These are phyloP conservation scores for Lunularia cruciata DNA, from an alignment of 225 moss, liverwort and hornwort species.

Conservation along the genomic window DNA sequence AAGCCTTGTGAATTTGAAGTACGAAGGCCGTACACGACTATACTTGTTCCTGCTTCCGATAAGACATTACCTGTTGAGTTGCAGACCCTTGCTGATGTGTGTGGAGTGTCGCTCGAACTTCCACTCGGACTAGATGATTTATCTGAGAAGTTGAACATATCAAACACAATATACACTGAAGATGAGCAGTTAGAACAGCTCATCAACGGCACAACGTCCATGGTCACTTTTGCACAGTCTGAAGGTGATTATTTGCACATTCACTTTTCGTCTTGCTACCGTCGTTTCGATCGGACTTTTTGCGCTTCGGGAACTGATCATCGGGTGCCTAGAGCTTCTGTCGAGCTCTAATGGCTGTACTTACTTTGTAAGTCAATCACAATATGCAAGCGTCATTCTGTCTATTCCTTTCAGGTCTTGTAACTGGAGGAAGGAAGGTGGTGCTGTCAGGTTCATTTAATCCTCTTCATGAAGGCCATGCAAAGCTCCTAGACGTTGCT, in stretches of 20 bases:
- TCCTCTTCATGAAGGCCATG: conserved; percentile 91
- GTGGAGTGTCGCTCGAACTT: conserved; percentile 52
- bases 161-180: conserved; percentile 46
- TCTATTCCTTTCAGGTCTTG: conserved; percentile 3
- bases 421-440: conserved; percentile 57
- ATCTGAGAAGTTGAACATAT: conserved; percentile 46
- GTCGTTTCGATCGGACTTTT: no score
- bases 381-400: no score
- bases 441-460: conserved; percentile 94
- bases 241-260: conserved; percentile 39
- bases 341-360: no score
- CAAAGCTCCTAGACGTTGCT: conserved; percentile 77
- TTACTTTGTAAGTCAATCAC: no score
- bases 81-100: conserved; percentile 74
- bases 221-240: conserved; percentile 44
- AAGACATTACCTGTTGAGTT: conserved; percentile 19
- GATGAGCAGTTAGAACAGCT: conserved; percentile 67
- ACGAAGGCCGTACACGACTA: neutral
- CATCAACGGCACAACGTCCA: conserved; percentile 53
- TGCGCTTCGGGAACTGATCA: no score
- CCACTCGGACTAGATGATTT: conserved; percentile 53
- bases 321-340: no score
- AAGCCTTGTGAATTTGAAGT: neutral
- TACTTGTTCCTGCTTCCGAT: neutral
- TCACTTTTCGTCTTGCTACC: no score